phyloP scores from a whole-genome alignment of 108 stramenopile species.

The Pseudonitzschia multiseries region DNA sequence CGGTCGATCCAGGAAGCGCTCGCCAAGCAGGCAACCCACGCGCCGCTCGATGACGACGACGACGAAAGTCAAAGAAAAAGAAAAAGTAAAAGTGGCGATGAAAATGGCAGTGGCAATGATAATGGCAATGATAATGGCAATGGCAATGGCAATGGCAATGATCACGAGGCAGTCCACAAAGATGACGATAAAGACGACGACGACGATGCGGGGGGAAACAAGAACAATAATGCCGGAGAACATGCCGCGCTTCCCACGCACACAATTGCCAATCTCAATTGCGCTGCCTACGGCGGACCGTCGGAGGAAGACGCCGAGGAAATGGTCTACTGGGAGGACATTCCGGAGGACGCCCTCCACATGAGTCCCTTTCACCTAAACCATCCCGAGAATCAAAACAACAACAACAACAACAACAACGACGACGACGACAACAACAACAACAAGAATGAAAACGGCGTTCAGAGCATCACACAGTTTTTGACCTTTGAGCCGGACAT shows the following conservation, averaged over 20 bases:
- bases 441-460: conserved; percentile 1
- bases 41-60: background rate
- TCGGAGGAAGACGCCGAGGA: conserved; percentile 44
- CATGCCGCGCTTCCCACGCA: background rate
- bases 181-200: background rate
- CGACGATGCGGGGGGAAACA: background rate
- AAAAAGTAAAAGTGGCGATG: too few species aligned
- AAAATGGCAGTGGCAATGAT: background rate
- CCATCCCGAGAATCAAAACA: background rate
- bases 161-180: background rate
- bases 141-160: background rate
- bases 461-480: conserved; percentile 40
- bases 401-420: too few species aligned
- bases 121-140: background rate
- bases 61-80: too few species aligned
- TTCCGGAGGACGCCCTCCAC: conserved; percentile 57
- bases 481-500: conserved; percentile 88
- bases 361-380: conserved; percentile 52
- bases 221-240: background rate
- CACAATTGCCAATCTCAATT: conserved; percentile 34
- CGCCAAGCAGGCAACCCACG: too few species aligned
- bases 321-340: conserved; percentile 86
- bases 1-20: too few species aligned
- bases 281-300: conserved; percentile 38
- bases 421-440: conserved; percentile 5